Conservation (phyloP, 805 yeast species). For the Nakazawaea ernobii region DNA sequence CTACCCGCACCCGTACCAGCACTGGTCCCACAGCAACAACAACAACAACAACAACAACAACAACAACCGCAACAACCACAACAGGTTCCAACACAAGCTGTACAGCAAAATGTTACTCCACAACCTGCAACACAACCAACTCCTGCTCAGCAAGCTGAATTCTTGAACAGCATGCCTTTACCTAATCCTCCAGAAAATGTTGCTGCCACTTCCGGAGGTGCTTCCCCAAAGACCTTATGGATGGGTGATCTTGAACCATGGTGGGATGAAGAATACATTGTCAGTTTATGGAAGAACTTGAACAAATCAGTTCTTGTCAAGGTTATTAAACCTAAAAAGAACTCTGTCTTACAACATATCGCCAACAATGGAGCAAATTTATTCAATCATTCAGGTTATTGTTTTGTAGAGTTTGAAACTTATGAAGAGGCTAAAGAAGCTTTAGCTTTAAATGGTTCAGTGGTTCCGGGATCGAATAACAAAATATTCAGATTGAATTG, state of each 20-base stretch:
- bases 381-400: conserved; percentile 50
- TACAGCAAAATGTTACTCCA: background rate
- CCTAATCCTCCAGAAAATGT: conserved; percentile 52
- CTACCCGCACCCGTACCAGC: background rate
- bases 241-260: conserved; percentile 85
- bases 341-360: conserved; percentile 29
- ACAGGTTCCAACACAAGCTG: background rate
- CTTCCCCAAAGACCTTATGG: conserved; percentile 71
- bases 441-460: conserved; percentile 56
- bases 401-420: conserved; percentile 69
- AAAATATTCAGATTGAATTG: conserved; percentile 71
- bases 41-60: background rate
- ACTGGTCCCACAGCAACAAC: background rate
- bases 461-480: conserved; percentile 52
- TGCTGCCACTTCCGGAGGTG: conserved; percentile 33
- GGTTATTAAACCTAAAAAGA: conserved; percentile 45
- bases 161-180: conserved; percentile 22
- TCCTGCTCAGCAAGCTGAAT: conserved; percentile 10
- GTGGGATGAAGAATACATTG: conserved; percentile 60
- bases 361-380: conserved; percentile 15
- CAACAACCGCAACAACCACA: background rate
- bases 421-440: conserved; percentile 69
- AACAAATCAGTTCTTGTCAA: conserved; percentile 58
- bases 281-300: conserved; percentile 54
- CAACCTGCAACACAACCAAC: conserved; percentile 4